A percentile compares a stretch with the other conserved stretches of the same genome.
These are phyloP conservation scores for Marchantia paleacea DNA, from an alignment of 225 moss, liverwort and hornwort genomes.

Conservation along the genomic window DNA sequence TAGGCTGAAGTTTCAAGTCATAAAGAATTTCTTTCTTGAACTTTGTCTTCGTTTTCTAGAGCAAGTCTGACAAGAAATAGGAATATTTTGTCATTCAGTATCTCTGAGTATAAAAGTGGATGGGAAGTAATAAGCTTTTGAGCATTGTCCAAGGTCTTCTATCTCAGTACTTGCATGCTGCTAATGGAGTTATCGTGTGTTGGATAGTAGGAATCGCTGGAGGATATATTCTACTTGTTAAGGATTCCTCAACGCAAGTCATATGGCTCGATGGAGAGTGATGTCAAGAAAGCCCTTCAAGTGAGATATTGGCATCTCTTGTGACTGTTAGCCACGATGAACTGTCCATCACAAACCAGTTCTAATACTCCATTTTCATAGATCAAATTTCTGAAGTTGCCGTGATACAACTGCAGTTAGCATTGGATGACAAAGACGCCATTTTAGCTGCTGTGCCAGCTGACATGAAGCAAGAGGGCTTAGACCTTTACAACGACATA, in stretches of 20 bases:
- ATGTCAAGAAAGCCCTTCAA: conserved; percentile 82
- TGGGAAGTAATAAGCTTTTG: no score
- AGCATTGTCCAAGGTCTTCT: no score
- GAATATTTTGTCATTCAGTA: no score
- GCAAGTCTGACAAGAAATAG: no score
- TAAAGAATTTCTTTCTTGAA: neutral
- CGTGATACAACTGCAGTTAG: conserved; percentile 40
- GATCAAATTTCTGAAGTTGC: neutral
- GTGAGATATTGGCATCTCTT: conserved; percentile 15
- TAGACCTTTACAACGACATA: conserved; percentile 65
- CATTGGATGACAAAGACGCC: conserved; percentile 61
- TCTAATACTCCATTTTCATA: neutral
- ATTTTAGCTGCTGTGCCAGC: conserved; percentile 71
- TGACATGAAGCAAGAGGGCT: conserved; percentile 54
- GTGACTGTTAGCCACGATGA: neutral
- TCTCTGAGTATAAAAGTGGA: no score
- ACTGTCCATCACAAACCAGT: neutral
- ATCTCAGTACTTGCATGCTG: conserved; percentile 14
- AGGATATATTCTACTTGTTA: conserved; percentile 96
- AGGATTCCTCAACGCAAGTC: conserved; percentile 98
- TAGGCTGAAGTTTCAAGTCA: neutral
- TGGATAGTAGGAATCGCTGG: conserved; percentile 74
- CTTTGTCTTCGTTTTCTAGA: no score
- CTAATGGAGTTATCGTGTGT: conserved; percentile 24
- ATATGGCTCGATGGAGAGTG: conserved; percentile 92